Evolutionary conservation across 2,329 filamentous ascomycete species (phyloP).

Genomic region (Drechslerella dactyloides): DNA sequence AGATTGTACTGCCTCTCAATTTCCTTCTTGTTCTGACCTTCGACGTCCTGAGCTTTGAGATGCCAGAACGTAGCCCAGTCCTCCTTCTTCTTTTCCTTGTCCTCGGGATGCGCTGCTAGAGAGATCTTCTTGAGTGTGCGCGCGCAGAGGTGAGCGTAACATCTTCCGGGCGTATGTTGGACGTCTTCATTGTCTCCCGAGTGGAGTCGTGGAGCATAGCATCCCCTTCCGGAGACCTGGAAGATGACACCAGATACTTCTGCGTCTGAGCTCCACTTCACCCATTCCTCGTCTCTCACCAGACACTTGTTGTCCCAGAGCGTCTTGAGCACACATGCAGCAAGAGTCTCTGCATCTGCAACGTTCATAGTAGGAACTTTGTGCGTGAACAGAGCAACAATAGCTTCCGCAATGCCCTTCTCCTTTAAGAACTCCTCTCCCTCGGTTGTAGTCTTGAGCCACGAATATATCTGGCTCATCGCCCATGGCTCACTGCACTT

Average conservation of each 20-base stretch:
- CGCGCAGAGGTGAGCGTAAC: constrained; percentile 93
- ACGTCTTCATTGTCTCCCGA: constrained; percentile 62
- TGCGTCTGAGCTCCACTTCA: constrained; percentile 78
- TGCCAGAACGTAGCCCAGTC: constrained; percentile 93
- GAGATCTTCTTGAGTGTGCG: constrained; percentile 94
- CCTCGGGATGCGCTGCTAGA: constrained; percentile 73
- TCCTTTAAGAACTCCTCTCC: constrained; percentile 86
- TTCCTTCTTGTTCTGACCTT: constrained; percentile 79
- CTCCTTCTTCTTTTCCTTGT: constrained; percentile 71
- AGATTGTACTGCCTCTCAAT: constrained; percentile 90
- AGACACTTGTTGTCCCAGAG: constrained; percentile 82
- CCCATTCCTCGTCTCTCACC: constrained; percentile 92
- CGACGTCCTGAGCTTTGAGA: constrained; percentile 76
- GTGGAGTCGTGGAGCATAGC: constrained; percentile 86
- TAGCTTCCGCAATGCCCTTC: constrained; percentile 82
- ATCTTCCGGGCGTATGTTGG: constrained; percentile 71
- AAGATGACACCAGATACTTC: constrained; percentile 87
- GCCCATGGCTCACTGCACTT: constrained; percentile 92
- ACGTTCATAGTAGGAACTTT: constrained; percentile 99
- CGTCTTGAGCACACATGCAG: constrained; percentile 74
- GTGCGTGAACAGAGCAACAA: constrained; percentile 86
- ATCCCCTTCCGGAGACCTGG: constrained; percentile 89
- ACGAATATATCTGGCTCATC: constrained; percentile 81
- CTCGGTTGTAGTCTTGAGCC: constrained; percentile 88
- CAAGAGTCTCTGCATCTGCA: constrained; percentile 88